Conservation (phyloP, 176 grass and related monocot genomes). For the Urochloa ruziziensis region DNA sequence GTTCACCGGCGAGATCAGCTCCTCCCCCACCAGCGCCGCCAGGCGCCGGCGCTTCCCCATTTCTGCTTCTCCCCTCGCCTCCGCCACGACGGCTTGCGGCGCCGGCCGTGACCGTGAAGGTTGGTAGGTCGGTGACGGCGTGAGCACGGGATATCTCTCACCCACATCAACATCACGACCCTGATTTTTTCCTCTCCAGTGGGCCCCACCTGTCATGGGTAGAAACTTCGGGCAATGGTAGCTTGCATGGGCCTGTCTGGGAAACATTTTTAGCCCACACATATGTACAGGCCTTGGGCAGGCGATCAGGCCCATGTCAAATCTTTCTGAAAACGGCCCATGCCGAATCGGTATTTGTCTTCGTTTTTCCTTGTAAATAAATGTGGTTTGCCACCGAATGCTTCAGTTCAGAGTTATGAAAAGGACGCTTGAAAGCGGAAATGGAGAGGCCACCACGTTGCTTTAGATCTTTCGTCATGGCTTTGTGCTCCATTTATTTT, state of each 20-base stretch:
- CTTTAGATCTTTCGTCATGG: not conserved
- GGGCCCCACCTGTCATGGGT: not conserved
- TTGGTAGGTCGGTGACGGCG: constrained; percentile 13
- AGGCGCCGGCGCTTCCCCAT: constrained; percentile 54
- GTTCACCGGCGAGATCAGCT: constrained; percentile 42
- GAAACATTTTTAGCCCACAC: not conserved
- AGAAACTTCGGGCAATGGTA: not conserved
- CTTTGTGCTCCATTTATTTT: not conserved
- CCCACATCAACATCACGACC: not conserved
- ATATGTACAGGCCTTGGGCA: not conserved
- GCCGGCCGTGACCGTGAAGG: not conserved
- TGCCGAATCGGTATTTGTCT: not conserved
- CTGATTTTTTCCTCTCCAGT: not conserved
- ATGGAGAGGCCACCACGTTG: not conserved
- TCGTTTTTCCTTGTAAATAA: no score
- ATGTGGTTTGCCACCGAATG: no score
- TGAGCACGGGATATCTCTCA: constrained; percentile 2
- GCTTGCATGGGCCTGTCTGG: not conserved
- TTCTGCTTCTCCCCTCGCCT: not conserved
- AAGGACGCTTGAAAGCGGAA: no score
- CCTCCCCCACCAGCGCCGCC: not conserved
- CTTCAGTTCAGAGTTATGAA: no score
- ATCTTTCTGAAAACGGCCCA: not conserved
- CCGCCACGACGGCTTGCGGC: not conserved
- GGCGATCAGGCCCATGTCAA: not conserved